These are phyloP conservation scores for Termitomyces sp. DNA, from an alignment of 768 basidiomycete species.

Conservation along the genomic window DNA sequence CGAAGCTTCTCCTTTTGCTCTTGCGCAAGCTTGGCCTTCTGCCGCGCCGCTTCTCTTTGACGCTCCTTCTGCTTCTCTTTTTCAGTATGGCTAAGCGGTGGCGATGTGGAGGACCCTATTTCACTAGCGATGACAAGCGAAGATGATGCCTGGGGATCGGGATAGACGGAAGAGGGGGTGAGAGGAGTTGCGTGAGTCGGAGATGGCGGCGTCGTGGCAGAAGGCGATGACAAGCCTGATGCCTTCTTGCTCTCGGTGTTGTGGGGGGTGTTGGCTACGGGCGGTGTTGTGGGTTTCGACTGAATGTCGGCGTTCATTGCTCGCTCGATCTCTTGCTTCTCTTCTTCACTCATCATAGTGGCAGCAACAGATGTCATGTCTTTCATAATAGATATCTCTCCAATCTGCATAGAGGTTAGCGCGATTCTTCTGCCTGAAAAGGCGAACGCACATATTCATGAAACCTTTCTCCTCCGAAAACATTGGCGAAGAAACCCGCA, in stretches of 20 bases:
- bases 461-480: slow-evolving; percentile 95
- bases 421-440: background rate
- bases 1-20: slow-evolving; percentile 85
- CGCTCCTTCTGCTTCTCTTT: slow-evolving; percentile 36
- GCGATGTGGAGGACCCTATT: slow-evolving; percentile 5
- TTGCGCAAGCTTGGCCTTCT: slow-evolving; percentile 52
- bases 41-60: slow-evolving; percentile 34
- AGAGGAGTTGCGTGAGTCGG: slow-evolving; percentile 10
- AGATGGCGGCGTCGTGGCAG: slow-evolving; percentile 11
- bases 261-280: slow-evolving; percentile 19
- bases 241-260: slow-evolving; percentile 9
- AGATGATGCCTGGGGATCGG: slow-evolving; percentile 9
- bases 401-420: slow-evolving; percentile 55
- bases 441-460: slow-evolving; percentile 68
- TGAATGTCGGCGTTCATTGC: slow-evolving; percentile 44
- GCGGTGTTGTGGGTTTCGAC: slow-evolving; percentile 18
- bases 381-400: slow-evolving; percentile 94
- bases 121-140: slow-evolving; percentile 19
- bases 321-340: slow-evolving; percentile 81
- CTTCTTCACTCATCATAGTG: slow-evolving; percentile 90
- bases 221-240: slow-evolving; percentile 8
- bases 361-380: slow-evolving; percentile 83
- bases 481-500: slow-evolving; percentile 89
- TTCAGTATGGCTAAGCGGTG: slow-evolving; percentile 21
- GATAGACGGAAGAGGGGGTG: slow-evolving; percentile 6